These are phyloP conservation scores for Mortierella sp. DNA, from an alignment of 371 early-diverging fungal genomes.

Conservation along the genomic window DNA sequence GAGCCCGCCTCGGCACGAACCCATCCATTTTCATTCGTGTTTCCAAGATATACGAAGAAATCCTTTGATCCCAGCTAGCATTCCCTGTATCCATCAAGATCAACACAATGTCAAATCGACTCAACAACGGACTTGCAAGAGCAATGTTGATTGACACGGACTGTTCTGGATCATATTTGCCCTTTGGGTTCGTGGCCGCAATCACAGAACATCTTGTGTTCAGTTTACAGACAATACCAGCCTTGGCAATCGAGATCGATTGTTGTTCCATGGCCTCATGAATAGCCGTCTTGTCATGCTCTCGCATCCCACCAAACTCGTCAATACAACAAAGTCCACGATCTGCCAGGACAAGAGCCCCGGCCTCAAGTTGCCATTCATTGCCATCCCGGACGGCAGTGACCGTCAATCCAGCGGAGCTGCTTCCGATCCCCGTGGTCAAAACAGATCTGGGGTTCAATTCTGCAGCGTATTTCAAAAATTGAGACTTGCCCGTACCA, in stretches of 20 bases:
- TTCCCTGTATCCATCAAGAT: slow-evolving; percentile 76
- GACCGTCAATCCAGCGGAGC: slow-evolving; percentile 84
- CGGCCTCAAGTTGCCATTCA: slow-evolving; percentile 82
- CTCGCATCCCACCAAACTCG: slow-evolving; percentile 81
- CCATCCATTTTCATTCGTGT: slow-evolving; percentile 37
- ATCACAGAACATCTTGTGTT: slow-evolving; percentile 83
- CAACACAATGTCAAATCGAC: slow-evolving; percentile 83
- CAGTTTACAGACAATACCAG: slow-evolving; percentile 83
- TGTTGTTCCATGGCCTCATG: slow-evolving; percentile 93
- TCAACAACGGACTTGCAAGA: slow-evolving; percentile 74
- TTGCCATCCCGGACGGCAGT: slow-evolving; percentile 77
- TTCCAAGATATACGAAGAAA: slow-evolving; percentile 64
- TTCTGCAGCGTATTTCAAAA: slow-evolving; percentile 71
- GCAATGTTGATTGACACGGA: slow-evolving; percentile 70
- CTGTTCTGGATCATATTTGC: slow-evolving; percentile 69
- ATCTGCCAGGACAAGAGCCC: slow-evolving; percentile 82
- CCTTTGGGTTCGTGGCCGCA: slow-evolving; percentile 85
- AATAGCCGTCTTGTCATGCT: slow-evolving; percentile 76
- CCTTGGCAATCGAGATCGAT: slow-evolving; percentile 70
- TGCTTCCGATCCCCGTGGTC: slow-evolving; percentile 85
- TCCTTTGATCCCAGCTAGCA: slow-evolving; percentile 68
- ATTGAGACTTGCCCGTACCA: slow-evolving; percentile 88
- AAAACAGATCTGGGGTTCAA: slow-evolving; percentile 73
- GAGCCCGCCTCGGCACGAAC: background rate
- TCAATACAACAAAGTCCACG: slow-evolving; percentile 84